A percentile compares a stretch with the other conserved stretches of the same genome.
These are phyloP conservation scores for Zymoseptoria crescenta DNA, from an alignment of 2,329 filamentous ascomycete genomes.

Conservation along the genomic window DNA sequence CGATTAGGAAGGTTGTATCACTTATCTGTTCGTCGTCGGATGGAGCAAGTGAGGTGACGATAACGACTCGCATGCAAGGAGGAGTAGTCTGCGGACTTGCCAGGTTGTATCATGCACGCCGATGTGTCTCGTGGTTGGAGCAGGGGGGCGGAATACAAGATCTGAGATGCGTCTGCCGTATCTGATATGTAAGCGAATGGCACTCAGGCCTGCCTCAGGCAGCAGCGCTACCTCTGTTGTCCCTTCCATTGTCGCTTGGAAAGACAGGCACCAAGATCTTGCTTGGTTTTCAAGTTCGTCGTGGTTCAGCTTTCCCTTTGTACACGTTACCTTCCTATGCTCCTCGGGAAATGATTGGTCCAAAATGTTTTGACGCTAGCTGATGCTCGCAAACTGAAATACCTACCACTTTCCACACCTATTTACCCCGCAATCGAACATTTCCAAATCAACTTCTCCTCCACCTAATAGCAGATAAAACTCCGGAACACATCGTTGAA, in stretches of 20 bases:
- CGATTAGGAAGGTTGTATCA: neutral
- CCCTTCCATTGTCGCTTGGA: neutral
- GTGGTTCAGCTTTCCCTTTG: too few species aligned
- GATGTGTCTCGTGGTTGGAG: neutral
- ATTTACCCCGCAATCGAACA: too few species aligned
- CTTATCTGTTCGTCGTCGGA: neutral
- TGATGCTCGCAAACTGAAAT: too few species aligned
- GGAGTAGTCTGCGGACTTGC: neutral
- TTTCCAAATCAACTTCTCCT: too few species aligned
- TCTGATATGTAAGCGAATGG: neutral
- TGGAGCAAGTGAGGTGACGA: neutral
- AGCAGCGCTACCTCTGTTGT: neutral
- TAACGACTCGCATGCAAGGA: neutral
- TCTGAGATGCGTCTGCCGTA: neutral
- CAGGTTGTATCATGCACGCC: neutral
- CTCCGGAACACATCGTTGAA: constrained; percentile 12
- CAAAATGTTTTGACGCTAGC: too few species aligned
- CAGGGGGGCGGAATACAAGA: neutral
- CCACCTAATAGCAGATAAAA: constrained; percentile 14
- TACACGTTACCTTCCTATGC: too few species aligned
- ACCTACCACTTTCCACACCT: too few species aligned
- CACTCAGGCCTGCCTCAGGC: neutral
- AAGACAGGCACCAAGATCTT: too few species aligned
- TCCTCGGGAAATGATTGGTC: too few species aligned
- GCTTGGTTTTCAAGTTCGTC: too few species aligned